Conservation (phyloP, 179 eudicot species). For the Spinacia oleracea region DNA sequence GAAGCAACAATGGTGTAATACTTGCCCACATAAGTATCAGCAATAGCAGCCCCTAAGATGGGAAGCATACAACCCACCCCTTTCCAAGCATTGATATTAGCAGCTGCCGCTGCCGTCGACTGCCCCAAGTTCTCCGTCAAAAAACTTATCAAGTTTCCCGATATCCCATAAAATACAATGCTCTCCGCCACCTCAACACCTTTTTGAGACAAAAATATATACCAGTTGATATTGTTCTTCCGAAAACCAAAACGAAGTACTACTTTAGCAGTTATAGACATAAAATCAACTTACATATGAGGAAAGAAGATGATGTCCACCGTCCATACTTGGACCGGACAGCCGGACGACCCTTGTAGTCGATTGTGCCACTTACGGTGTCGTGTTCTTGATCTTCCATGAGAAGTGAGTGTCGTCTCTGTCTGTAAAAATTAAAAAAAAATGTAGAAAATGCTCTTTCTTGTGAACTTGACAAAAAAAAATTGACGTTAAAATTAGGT, state of each 20-base stretch:
- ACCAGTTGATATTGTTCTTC: too few relatives aligned
- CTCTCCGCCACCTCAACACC: slow-evolving; percentile 69
- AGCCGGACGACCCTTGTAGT: slow-evolving; percentile 37
- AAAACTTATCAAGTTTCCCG: slow-evolving; percentile 50
- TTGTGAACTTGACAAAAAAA: background rate
- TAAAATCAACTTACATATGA: slow-evolving; percentile 35
- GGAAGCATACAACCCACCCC: slow-evolving; percentile 47
- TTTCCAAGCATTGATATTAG: slow-evolving; percentile 55
- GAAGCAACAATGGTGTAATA: slow-evolving; percentile 48
- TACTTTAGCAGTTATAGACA: too few relatives aligned
- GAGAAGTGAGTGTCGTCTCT: slow-evolving; percentile 12
- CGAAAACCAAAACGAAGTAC: background rate
- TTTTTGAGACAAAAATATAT: slow-evolving; percentile 2
- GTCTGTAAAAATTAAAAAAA: too few relatives aligned
- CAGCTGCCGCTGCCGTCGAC: slow-evolving; percentile 61
- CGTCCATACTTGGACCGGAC: slow-evolving; percentile 42
- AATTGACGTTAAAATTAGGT: background rate
- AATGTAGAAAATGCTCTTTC: background rate
- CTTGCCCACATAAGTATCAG: slow-evolving; percentile 57
- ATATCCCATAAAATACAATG: slow-evolving; percentile 51
- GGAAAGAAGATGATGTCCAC: slow-evolving; percentile 55
- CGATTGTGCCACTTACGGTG: slow-evolving; percentile 37
- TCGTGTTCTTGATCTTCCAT: slow-evolving; percentile 6
- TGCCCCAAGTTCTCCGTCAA: slow-evolving; percentile 53
- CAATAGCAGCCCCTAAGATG: slow-evolving; percentile 55